Evolutionary conservation across 2,329 filamentous ascomycete genomes (phyloP).

Genomic region (Aspergillus novoparasiticus): DNA sequence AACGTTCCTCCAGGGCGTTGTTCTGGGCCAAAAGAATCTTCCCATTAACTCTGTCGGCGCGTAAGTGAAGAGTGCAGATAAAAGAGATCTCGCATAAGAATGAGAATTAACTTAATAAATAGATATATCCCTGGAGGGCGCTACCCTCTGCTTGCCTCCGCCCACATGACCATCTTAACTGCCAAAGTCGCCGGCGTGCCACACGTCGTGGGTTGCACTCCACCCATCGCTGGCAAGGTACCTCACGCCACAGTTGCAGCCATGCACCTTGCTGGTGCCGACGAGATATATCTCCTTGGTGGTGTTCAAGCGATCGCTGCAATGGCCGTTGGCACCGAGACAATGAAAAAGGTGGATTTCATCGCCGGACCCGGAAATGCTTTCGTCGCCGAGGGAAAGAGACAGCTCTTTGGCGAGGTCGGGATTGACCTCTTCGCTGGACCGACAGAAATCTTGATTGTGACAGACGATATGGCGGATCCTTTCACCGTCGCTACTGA

Average conservation of each 20-base stretch:
- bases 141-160: neutral
- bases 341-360: neutral
- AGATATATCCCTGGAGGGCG: neutral
- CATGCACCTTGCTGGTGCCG: neutral
- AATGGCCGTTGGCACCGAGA: neutral
- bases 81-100: neutral
- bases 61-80: neutral
- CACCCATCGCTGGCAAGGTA: neutral
- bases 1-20: neutral
- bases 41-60: neutral
- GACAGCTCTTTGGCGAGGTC: neutral
- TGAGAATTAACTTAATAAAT: neutral
- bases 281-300: neutral
- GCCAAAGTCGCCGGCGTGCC: neutral
- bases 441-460: neutral
- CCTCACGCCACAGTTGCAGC: neutral
- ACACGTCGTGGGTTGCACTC: neutral
- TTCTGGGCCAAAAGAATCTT: neutral
- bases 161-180: neutral
- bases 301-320: neutral
- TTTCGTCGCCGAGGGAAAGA: neutral
- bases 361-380: neutral
- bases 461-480: neutral
- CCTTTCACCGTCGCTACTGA: neutral
- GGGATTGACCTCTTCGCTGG: neutral